Conservation (phyloP, 192 early-diverging fungal species). For the Gigaspora rosea region DNA sequence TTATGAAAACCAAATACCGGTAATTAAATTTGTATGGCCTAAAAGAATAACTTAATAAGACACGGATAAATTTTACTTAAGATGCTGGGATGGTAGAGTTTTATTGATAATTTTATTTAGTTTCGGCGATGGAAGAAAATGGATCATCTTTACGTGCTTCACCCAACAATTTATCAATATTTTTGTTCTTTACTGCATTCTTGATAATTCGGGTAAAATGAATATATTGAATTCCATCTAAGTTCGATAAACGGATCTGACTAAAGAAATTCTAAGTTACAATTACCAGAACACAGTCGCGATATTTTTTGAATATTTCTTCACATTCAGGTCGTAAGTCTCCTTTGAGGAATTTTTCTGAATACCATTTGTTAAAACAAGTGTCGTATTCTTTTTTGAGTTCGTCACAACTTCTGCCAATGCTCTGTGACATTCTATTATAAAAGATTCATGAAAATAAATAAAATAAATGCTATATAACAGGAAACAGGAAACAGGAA, state of each 20-base stretch:
- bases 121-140: conserved; percentile 33
- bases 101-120: not conserved
- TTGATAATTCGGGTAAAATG: conserved; percentile 31
- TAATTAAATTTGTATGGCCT: too few relatives aligned
- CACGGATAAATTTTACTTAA: too few relatives aligned
- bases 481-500: too few relatives aligned
- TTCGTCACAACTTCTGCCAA: conserved; percentile 72
- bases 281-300: conserved; percentile 78
- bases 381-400: conserved; percentile 85
- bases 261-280: not conserved
- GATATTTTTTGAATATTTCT: conserved; percentile 81
- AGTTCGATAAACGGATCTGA: not conserved
- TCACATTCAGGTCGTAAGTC: conserved; percentile 78
- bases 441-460: too few relatives aligned
- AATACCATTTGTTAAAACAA: conserved; percentile 97
- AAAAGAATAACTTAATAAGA: too few relatives aligned
- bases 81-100: too few relatives aligned
- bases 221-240: not conserved
- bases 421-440: conserved; percentile 55
- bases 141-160: conserved; percentile 83
- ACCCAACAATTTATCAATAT: conserved; percentile 78
- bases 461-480: too few relatives aligned
- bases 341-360: conserved; percentile 91
- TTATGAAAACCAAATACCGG: too few relatives aligned
- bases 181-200: conserved; percentile 78